Evolutionary conservation across 768 basidiomycete genomes (phyloP).

Genomic region (Phanerodontia chrysosporium): DNA sequence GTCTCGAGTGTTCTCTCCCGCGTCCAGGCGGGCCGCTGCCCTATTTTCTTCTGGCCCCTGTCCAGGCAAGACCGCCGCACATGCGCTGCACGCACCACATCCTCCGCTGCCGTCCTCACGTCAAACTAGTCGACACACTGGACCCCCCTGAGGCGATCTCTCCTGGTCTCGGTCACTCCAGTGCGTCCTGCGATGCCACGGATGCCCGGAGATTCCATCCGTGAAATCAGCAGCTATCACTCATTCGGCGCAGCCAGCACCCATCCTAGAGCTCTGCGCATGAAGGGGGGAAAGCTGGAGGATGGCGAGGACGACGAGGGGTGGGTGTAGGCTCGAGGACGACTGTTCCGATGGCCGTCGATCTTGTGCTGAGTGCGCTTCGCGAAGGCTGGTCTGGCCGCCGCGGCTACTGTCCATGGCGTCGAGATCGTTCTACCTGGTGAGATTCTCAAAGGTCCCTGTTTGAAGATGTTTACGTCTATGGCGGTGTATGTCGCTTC

Average conservation of each 20-base stretch:
- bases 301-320: not conserved
- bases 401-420: not conserved
- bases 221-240: not conserved
- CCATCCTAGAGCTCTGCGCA: not conserved
- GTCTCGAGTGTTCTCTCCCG: not conserved
- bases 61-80: not conserved
- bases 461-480: not conserved
- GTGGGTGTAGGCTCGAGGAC: not conserved
- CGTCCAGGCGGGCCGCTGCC: not conserved
- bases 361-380: not conserved
- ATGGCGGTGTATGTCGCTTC: not conserved
- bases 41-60: not conserved
- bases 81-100: not conserved
- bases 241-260: not conserved
- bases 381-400: not conserved
- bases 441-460: not conserved
- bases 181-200: too few relatives aligned
- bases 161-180: not conserved
- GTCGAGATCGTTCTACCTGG: not conserved
- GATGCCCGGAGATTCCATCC: not conserved
- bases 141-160: not conserved
- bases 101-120: not conserved
- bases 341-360: not conserved
- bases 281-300: too few relatives aligned
- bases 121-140: not conserved